Conservation (phyloP, 169 alveolate species). For the Plasmodium gallinaceum region DNA sequence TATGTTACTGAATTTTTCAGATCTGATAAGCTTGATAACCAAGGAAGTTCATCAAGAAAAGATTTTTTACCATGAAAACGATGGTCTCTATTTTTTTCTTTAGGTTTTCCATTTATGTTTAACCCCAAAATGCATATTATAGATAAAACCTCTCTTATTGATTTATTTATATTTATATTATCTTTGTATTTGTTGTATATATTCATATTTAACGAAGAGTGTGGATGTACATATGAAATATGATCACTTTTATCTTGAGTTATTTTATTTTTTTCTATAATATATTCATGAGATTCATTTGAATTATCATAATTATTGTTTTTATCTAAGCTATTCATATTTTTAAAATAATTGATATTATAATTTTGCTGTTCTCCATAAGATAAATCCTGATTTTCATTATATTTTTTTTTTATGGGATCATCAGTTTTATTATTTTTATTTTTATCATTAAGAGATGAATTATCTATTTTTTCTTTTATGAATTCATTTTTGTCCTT, state of each 20-base stretch:
- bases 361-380: slow-evolving; percentile 11
- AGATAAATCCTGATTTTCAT: not conserved
- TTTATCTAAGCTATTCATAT: not conserved
- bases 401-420: not conserved
- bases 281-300: slow-evolving; percentile 1
- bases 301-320: not conserved
- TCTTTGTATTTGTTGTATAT: slow-evolving; percentile 12
- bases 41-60: slow-evolving; percentile 67
- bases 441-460: not conserved
- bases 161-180: slow-evolving; percentile 27
- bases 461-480: slow-evolving; percentile 1
- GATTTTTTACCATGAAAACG: not conserved
- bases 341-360: slow-evolving; percentile 7
- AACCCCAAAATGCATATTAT: slow-evolving; percentile 66
- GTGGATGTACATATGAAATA: not conserved
- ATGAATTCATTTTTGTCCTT: not conserved
- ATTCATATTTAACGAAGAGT: slow-evolving; percentile 15
- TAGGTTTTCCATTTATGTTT: slow-evolving; percentile 36
- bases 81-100: slow-evolving; percentile 31
- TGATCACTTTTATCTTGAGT: not conserved
- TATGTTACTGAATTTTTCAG: slow-evolving; percentile 65
- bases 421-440: not conserved
- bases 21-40: slow-evolving; percentile 67
- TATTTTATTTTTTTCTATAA: not conserved
- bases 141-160: slow-evolving; percentile 58